These are phyloP conservation scores for Solanum dulcamara DNA, from an alignment of 257 asterid species.

Conservation along the genomic window DNA sequence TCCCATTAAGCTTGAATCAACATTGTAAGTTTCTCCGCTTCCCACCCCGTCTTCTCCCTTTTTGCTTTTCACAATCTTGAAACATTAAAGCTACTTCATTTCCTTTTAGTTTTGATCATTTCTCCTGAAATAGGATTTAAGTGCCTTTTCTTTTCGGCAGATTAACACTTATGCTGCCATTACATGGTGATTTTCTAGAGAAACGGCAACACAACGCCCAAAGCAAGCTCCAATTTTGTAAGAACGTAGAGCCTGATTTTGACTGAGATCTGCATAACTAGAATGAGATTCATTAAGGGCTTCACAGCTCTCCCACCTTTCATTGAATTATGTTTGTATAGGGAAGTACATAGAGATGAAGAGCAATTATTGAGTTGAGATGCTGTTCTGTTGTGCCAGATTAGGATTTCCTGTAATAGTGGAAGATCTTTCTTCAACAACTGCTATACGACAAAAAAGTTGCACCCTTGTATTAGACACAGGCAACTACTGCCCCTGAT, in stretches of 20 bases:
- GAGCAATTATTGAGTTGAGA: background rate
- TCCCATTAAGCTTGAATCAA: background rate
- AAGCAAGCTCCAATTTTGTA: constrained; percentile 4
- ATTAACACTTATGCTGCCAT: background rate
- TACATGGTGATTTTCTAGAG: background rate
- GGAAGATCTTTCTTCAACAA: background rate
- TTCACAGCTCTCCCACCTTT: background rate
- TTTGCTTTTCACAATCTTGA: background rate
- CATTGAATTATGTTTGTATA: background rate
- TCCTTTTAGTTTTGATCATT: background rate
- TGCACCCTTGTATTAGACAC: background rate
- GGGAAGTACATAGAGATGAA: background rate
- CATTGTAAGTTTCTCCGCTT: background rate
- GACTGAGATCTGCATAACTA: background rate
- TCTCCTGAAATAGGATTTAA: background rate
- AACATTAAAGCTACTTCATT: background rate
- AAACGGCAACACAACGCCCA: background rate
- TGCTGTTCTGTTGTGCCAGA: background rate
- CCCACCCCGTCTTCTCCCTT: background rate
- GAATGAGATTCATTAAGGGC: background rate
- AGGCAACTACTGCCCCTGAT: background rate
- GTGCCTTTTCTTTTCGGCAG: background rate
- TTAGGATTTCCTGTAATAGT: background rate
- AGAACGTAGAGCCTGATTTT: background rate
- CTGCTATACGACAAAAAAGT: background rate